These are phyloP conservation scores for Trametes sp. DNA, from an alignment of 1,284 basidiomycete species.

Conservation along the genomic window DNA sequence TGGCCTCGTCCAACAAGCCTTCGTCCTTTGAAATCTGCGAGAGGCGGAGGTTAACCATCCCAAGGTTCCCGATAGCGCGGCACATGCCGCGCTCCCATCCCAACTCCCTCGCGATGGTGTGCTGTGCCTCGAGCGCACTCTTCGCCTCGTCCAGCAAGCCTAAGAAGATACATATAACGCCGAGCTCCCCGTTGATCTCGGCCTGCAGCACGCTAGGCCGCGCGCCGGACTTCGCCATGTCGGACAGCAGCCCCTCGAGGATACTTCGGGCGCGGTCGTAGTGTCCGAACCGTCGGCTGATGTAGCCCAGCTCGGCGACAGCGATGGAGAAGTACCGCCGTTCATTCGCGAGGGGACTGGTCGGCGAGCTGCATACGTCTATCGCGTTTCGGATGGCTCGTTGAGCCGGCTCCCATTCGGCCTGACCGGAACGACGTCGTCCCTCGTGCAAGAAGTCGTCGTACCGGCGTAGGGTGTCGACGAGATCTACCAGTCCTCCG, in stretches of 20 bases:
- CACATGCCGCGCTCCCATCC: background rate
- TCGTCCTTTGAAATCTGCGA: background rate
- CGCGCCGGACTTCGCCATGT: background rate
- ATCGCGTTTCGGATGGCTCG: constrained; percentile 1
- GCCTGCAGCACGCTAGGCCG: background rate
- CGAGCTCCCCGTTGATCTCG: constrained; percentile 1
- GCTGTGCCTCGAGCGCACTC: background rate
- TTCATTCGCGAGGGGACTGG: background rate
- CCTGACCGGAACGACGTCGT: background rate
- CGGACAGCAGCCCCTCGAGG: background rate
- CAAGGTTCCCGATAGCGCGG: constrained; percentile 3
- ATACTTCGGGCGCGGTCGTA: background rate
- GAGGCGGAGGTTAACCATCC: constrained; percentile 5
- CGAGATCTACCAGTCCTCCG: background rate
- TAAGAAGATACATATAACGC: background rate
- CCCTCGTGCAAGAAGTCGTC: background rate
- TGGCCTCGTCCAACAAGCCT: background rate
- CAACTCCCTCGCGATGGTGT: background rate
- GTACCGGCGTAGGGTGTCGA: background rate
- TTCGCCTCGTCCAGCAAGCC: background rate
- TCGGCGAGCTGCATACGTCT: background rate
- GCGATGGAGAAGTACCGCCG: background rate
- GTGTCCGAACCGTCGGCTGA: constrained; percentile 1
- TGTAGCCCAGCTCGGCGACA: background rate
- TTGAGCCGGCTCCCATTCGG: constrained; percentile 3